Base-by-base conservation (phyloP, 1,284 basidiomycete species). In the Marasmius tenuissimus region DNA sequence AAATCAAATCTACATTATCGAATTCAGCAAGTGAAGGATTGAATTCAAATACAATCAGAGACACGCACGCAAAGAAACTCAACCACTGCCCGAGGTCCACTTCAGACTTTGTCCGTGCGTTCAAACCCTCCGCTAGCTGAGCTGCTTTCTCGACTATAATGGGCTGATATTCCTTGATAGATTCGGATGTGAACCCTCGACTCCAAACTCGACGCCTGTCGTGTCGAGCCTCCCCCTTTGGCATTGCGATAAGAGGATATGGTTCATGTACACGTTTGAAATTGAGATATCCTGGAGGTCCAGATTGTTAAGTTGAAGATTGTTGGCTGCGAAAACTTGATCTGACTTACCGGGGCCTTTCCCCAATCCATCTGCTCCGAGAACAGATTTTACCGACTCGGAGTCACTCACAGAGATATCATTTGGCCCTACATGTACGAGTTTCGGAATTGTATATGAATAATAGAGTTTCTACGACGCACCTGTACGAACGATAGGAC, bases 161-260 rank as follows among this genome's bases (percentile, higher is more conserved):
- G 0, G 68, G 70, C 62, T 83, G 77, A 67, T 87, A 87, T 10
- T 77, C 77, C 61, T 78, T 79, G 1, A 86, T 59, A 1, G 83
- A 75, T 5, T 73, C 68, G 0, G 75, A 69, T 42, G 73, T 78
- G 67, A 87, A 81, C 0, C 76, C 85, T 20, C 77, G 76, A 38
- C 79, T 79, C 85, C 86, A 88, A 3, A 78, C 73, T 59, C 76
- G 76, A 35, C 86, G 77, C 16, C 82, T 76, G 22, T 77, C 74
- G 0, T 78, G 69, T 59, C 87, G 86, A 10, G 76, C 68, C 10
- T 71, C 68, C 4, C 73, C 70, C 16, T 68, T 58, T 3, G 50
- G 14, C 62, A 57, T 59, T 27, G 27, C 27, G 4, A 27, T 27
- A 27, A 27, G 27, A 27, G 27, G 27, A 4, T 27, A 27, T 4